Percentiles rank a stretch among this genome's conserved stretches.
These are phyloP conservation scores for Alternaria burnsii DNA, from an alignment of 2,329 filamentous ascomycete genomes.

Conservation along the genomic window DNA sequence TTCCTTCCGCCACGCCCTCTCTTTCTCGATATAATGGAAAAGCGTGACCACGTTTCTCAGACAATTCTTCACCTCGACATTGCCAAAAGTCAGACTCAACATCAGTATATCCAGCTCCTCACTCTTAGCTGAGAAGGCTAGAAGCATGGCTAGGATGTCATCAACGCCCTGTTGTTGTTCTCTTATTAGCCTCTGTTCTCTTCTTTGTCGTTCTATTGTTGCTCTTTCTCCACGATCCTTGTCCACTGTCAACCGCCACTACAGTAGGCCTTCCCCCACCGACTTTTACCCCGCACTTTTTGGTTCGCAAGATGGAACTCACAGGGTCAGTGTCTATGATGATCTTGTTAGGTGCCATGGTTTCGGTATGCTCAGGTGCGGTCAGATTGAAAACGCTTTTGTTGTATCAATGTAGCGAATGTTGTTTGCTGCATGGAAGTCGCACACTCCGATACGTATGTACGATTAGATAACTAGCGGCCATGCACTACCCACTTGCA, in stretches of 20 bases:
- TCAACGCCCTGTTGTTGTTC: constrained; percentile 74
- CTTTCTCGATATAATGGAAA: constrained; percentile 91
- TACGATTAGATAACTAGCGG: constrained; percentile 36
- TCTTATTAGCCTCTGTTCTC: not conserved
- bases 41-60: constrained; percentile 87
- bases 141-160: constrained; percentile 86
- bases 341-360: constrained; percentile 64
- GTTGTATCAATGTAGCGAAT: not conserved
- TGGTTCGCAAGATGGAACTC: constrained; percentile 31
- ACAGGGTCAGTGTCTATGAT: constrained; percentile 98
- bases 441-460: constrained; percentile 1
- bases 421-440: not conserved
- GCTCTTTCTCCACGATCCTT: not conserved
- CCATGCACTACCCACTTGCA: constrained; percentile 6
- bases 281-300: constrained; percentile 18
- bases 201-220: not conserved
- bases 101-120: constrained; percentile 88
- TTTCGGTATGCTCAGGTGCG: not conserved
- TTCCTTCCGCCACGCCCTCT: constrained; percentile 81
- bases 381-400: too few species aligned
- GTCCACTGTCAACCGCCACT: too few species aligned
- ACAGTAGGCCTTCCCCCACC: not conserved
- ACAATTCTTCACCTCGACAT: constrained; percentile 86
- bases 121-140: constrained; percentile 81
- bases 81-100: constrained; percentile 91